Evolutionary conservation across 352 stramenopile genomes (phyloP), one percentile per base, ranked within the genome.

Genomic region (Globisporangium recalcitrans): DNA sequence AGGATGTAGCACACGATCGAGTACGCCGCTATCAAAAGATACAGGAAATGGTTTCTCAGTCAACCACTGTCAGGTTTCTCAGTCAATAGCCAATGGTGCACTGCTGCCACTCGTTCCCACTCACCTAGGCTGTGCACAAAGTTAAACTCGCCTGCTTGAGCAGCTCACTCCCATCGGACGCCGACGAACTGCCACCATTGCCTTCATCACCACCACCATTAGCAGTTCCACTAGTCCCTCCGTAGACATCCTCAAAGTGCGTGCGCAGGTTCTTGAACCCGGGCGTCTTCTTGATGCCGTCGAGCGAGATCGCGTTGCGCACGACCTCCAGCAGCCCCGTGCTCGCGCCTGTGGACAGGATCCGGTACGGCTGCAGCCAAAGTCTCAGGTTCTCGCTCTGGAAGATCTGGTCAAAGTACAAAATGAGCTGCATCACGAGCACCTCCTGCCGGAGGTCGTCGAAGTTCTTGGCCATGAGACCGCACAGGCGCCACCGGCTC

Each of bases 1-100:
- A 99, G 78, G 34, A 99, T 85, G 74, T 99, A 99, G 62, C 88
- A 98, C 29, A 99, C 91, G 31, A 99, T 88, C 26, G 93, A 98
- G 75, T 99, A 99, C 40, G 90, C 97, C 22, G 96, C 97, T 80
- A 92, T 55, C 62, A 73, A 82, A 63, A 90, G 70, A 38, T 11
- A 26, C 11, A 19, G 11, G 16, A 7, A n/a, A 26, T 19, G 27
- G 19, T 40, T 26, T 40, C 27, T 40, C 16, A 24, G 7, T 21
- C 22, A 19, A 19, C 16, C 38, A 52, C 22, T 46, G 11, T 47
- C 9, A 27, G n/a, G 31, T 64, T 82, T 69, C 42, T 49, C 5
- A 27, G n/a, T 26, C 7, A 11, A 53, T 34, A 19, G 13, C 2
- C 22, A 46, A 46, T 11, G 5, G 16, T 21, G 21, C 14, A 40